Base-by-base conservation (phyloP, 345 rosid genomes). In the Citrus inodora region DNA sequence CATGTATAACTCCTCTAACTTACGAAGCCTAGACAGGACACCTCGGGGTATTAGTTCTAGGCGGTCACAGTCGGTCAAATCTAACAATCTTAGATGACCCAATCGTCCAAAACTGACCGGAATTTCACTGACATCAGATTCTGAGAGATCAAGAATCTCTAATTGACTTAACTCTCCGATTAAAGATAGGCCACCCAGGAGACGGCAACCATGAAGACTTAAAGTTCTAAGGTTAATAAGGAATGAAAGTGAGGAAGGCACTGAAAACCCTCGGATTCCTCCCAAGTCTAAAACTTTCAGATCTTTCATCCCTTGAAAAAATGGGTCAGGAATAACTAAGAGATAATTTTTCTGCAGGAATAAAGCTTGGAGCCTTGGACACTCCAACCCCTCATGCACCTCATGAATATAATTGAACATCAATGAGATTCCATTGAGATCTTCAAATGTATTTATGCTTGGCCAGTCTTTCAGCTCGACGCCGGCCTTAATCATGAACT, bases 51-150 rank as follows among this genome's bases (percentile, higher is more conserved):
- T 72, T 56, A 21, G 6, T 6, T 0, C 1, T 42, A 27, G 27
- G 0, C 0, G 0, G 0, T 0, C 0, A 25, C 56, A 61, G 0
- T 1, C 17, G 0, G 17, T 37, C 59, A 62, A 27, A 28, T 74
- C 70, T 0, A 74, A 28, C 40, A 74, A 28, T 37, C 70, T 74
- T 2, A 74, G 59, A n/a, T 2, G 38, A 38, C 11, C 21, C 25
- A 74, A 60, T 17, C 7, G 42, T 7, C 70, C 10, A 28, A 74
- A 62, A 16, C n/a, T 7, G 16, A 0, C 0, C 1, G 70, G 70
- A 8, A 74, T 38, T 69, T 40, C 38, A 1, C 27, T 1, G 4
- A 61, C 1, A 42, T 14, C 4, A 40, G 68, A 40, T 3, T 1
- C 0, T 0, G 42, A 62, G 9, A 74, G 25, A 21, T 4, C 30